A percentile compares a stretch with the other conserved stretches of the same genome.
phyloP scores from a whole-genome alignment of 1,284 basidiomycete species.

The Termitomyces sp. region DNA sequence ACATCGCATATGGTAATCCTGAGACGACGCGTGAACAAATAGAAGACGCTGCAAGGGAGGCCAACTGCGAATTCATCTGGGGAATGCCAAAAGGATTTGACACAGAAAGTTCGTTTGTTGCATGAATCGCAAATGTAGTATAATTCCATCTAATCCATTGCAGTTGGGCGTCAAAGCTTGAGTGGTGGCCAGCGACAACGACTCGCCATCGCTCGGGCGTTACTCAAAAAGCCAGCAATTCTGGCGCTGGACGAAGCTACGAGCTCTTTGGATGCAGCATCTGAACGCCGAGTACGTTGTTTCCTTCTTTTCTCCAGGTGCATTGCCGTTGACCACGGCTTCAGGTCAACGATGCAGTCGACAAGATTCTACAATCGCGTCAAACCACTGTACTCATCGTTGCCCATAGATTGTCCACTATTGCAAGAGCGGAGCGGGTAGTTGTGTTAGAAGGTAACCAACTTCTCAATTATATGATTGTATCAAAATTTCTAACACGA shows the following conservation, averaged over 20 bases:
- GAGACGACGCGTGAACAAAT: conserved; percentile 77
- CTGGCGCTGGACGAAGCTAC: conserved; percentile 82
- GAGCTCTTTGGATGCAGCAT: conserved; percentile 82
- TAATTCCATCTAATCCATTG: conserved; percentile 1
- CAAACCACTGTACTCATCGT: conserved; percentile 87
- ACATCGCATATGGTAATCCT: conserved; percentile 86
- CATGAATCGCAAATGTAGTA: background rate
- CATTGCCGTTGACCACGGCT: conserved; percentile 4
- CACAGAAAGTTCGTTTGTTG: conserved; percentile 31
- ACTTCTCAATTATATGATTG: conserved; percentile 8
- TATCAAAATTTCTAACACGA: background rate
- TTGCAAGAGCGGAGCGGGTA: conserved; percentile 80
- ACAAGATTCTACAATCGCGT: conserved; percentile 72
- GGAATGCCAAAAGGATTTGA: conserved; percentile 73
- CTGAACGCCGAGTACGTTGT: conserved; percentile 64
- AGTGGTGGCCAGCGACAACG: conserved; percentile 76
- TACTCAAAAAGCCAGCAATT: conserved; percentile 82
- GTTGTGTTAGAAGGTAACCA: conserved; percentile 75
- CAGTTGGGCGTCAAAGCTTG: conserved; percentile 70
- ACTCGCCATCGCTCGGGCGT: conserved; percentile 74
- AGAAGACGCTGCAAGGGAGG: conserved; percentile 81
- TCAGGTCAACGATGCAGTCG: conserved; percentile 87
- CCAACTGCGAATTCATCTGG: conserved; percentile 96
- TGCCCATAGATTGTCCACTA: conserved; percentile 82
- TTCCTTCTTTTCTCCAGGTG: background rate